Evolutionary conservation across 768 basidiomycete species (phyloP), one percentile per base, ranked within the genome.

Genomic region (Tubosaeta sp.): DNA sequence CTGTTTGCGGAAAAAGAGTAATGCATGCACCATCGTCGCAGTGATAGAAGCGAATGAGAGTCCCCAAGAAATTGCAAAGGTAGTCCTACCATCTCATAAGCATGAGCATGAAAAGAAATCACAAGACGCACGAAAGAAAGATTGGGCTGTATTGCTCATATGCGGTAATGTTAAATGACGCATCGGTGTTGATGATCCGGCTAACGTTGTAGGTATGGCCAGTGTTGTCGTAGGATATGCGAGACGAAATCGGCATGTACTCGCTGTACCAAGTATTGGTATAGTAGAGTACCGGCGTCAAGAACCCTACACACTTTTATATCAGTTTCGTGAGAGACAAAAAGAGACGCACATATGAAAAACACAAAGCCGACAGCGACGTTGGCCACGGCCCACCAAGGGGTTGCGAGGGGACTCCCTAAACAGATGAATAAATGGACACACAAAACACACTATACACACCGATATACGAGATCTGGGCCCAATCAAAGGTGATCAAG

Each of bases 351-450:
- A 80, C 83, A 90, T 70, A 83, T 86, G 69, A 90, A 79, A 67
- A 84, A 74, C 5, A 83, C 69, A 58, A 89, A 83, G 24, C 84
- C 81, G 42, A 62, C 70, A 3, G 76, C 67, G 48, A 88, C 72
- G 65, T 90, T 89, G 11, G 83, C 86, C 62, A 84, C 81, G 3
- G 86, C 86, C 86, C 86, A 89, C 86, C 87, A 91, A 2, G 89
- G 89, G 10, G 85, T 82, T 6, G 85, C 82, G 41, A 91, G 80
- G 0, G 89, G 89, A 21, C 60, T 70, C 10, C 51, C 67, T 66
- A 36, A 18, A 30, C 14, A 35, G 5, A 30, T 32, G 22, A 27
- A 44, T 16, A 10, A 9, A 14, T 49, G 18, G 54, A 5, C 8
- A 43, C 32, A 36, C 11, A 30, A 34, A 16, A 4, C 44, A 51